Evolutionary conservation across 129 eudicot species (phyloP), one percentile per base, ranked within the genome.

Genomic region (Smallanthus sonchifolius): DNA sequence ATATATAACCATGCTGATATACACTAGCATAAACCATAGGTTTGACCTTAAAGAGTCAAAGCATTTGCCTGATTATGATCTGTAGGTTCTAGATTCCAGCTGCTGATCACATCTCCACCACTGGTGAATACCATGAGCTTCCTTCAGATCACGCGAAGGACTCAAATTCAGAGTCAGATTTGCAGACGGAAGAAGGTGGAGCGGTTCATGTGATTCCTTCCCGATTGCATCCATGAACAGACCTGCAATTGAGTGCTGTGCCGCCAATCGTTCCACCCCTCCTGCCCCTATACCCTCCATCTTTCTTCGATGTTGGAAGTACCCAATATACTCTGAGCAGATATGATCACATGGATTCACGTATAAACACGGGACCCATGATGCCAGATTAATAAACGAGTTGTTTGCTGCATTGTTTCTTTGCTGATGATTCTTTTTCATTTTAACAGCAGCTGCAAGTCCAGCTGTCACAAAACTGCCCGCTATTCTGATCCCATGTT

Each of bases 391-490:
- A n/a, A 6, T 45, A 66, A 94, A 94, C 1, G 85, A 64, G 64
- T 81, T 82, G 30, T 72, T 72, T 35, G 87, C 78, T 2, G 84
- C 59, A 43, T 75, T 85, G 28, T 70, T 78, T 59, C 55, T 70
- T 49, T 64, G 75, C 54, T 87, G 82, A 24, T 72, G 51, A 66
- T 52, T 79, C 30, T 79, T 72, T 5, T 48, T 83, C 34, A 70
- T 63, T 54, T 85, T 91, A 80, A 76, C 77, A 1, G 91, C 93
- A 65, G 74, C 76, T 14, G 99, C 96, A 40, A 94, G 87, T 59
- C 99, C 99, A 0, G 99, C 99, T 2, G 99, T 90, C 44, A 94
- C 83, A 32, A 91, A 85, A 69, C 99, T 94, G 77, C 90, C 82
- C 0, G 99, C 96, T 20, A 94, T 78, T 48, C 99, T 80, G 37